A percentile compares a stretch with the other conserved stretches of the same genome.
Conservation (phyloP, 2,329 filamentous ascomycete genomes). For the Magnaporthiopsis poae region DNA sequence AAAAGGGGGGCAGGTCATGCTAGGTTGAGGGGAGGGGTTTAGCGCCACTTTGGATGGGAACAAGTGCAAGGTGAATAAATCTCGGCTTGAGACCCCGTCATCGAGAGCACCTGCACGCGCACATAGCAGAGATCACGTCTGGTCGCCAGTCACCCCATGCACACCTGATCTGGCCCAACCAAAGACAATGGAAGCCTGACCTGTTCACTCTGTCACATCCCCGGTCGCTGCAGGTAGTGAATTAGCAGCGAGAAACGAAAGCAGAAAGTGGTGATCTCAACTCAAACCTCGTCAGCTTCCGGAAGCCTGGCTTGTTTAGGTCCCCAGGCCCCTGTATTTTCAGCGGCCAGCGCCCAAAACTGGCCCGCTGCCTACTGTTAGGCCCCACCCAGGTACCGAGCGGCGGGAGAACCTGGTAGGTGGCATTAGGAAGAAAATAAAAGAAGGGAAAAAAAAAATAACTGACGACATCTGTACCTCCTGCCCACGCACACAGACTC, state of each 20-base stretch:
- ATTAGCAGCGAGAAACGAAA: neutral
- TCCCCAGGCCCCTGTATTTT: neutral
- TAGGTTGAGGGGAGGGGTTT: neutral
- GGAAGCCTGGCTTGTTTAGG: neutral
- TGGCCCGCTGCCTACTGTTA: neutral
- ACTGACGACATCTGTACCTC: conserved; percentile 3
- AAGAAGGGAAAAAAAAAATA: neutral
- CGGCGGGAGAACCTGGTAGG: neutral
- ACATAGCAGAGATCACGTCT: neutral
- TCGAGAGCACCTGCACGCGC: neutral
- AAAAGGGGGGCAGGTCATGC: neutral
- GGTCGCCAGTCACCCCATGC: neutral
- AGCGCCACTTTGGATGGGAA: neutral
- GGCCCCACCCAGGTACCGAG: neutral
- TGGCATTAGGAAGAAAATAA: neutral
- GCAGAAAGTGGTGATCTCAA: neutral
- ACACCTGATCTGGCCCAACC: neutral
- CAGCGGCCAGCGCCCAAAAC: neutral
- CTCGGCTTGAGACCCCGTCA: neutral
- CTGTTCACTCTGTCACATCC: too few relatives aligned
- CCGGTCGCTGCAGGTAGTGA: too few relatives aligned
- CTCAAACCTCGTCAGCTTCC: neutral
- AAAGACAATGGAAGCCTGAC: neutral
- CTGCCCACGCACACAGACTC: neutral
- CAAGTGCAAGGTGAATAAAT: neutral